Percentiles rank a stretch among this genome's conserved stretches.
phyloP scores from a whole-genome alignment of 495 filamentous ascomycete genomes.

The Aspergillus nanangensis region DNA sequence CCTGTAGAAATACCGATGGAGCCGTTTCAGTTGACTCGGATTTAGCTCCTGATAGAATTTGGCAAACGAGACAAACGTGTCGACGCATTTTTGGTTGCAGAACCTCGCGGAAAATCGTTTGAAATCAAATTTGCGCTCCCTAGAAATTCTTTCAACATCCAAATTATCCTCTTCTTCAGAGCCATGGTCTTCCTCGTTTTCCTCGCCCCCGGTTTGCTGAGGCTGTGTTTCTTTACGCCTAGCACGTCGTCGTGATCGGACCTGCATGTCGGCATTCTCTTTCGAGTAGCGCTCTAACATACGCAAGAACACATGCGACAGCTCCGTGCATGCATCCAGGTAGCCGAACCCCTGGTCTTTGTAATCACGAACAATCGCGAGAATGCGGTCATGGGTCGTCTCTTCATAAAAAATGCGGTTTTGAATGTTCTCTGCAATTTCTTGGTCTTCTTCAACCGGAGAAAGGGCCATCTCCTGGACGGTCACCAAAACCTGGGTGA shows the following conservation, averaged over 20 bases:
- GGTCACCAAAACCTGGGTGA: slow-evolving; percentile 72
- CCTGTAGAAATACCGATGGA: slow-evolving; percentile 92
- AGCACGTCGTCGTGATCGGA: slow-evolving; percentile 70
- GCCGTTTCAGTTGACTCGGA: slow-evolving; percentile 79
- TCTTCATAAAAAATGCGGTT: slow-evolving; percentile 98
- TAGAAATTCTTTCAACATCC: slow-evolving; percentile 60
- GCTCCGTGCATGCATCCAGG: slow-evolving; percentile 86
- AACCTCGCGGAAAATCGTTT: slow-evolving; percentile 76
- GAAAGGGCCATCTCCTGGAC: slow-evolving; percentile 91
- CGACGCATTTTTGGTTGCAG: slow-evolving; percentile 74
- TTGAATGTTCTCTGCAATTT: slow-evolving; percentile 96
- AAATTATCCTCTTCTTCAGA: slow-evolving; percentile 74
- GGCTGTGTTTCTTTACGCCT: slow-evolving; percentile 65
- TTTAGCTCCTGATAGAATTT: slow-evolving; percentile 79
- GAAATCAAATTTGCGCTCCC: slow-evolving; percentile 94
- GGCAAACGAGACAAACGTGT: slow-evolving; percentile 82
- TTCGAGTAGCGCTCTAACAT: slow-evolving; percentile 93
- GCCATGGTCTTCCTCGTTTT: slow-evolving; percentile 50
- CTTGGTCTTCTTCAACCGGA: slow-evolving; percentile 84
- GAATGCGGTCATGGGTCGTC: slow-evolving; percentile 80
- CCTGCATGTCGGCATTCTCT: slow-evolving; percentile 88
- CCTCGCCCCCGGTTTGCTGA: slow-evolving; percentile 19
- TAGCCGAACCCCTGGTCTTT: slow-evolving; percentile 94
- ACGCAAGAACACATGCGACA: slow-evolving; percentile 84
- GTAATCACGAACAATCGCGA: slow-evolving; percentile 73